Percentiles rank a stretch among this genome's conserved stretches.
These are phyloP conservation scores for Dendrocalamus sinicus DNA, from an alignment of 176 grass and related monocot species.

Conservation along the genomic window DNA sequence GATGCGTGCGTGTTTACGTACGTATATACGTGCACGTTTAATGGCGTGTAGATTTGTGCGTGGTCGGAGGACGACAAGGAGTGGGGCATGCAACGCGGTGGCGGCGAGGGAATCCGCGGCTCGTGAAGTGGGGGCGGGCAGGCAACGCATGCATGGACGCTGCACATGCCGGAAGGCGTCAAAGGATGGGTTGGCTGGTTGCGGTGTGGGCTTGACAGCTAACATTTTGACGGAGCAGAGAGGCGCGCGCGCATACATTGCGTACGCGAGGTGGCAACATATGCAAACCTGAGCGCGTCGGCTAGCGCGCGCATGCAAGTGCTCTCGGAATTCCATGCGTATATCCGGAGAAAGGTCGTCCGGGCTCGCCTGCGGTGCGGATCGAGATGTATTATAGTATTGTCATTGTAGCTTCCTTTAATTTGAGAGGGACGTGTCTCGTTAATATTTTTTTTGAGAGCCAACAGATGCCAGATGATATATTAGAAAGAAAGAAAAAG, in stretches of 20 bases:
- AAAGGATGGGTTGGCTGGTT: not conserved
- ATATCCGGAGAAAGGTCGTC: conserved; percentile 22
- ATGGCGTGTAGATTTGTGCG: not conserved
- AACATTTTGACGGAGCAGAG: not conserved
- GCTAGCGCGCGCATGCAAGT: not conserved
- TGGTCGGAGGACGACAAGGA: too few species aligned
- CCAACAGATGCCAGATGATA: too few species aligned
- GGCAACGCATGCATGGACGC: too few species aligned
- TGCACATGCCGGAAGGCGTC: too few species aligned
- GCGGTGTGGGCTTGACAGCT: not conserved
- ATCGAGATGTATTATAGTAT: not conserved
- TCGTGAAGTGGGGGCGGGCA: not conserved
- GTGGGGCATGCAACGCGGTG: too few species aligned
- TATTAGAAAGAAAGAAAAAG: too few species aligned
- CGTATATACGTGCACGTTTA: not conserved
- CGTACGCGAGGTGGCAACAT: not conserved
- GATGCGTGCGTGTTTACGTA: conserved; percentile 4
- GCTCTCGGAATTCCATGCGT: conserved; percentile 27
- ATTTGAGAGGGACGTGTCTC: not conserved
- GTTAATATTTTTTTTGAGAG: not conserved
- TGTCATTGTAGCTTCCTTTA: not conserved
- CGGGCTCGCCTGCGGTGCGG: not conserved
- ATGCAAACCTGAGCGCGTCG: not conserved
- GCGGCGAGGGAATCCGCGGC: not conserved
- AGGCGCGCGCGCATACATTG: not conserved